Base-by-base conservation (phyloP, 2,329 filamentous ascomycete genomes). In the Truncatella angustata region DNA sequence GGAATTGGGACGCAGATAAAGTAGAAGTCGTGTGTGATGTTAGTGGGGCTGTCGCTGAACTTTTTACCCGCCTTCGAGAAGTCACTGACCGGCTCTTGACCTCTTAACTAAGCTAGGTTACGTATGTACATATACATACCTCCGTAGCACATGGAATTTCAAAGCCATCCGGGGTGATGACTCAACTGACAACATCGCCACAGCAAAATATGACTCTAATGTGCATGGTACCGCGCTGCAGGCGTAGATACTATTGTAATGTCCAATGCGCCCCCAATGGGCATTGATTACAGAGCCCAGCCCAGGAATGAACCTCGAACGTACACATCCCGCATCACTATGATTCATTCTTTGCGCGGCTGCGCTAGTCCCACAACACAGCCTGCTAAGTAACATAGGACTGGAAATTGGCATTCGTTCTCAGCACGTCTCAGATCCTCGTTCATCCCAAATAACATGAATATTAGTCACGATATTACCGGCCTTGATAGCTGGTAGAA, bases 21-120 rank as follows among this genome's bases (percentile, higher is more conserved):
- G 43, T 34, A 21, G 43, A 35, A 49, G 46, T 49, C 46, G 43
- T 46, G 46, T 49, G 46, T 49, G 46, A n/a, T n/a, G n/a, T n/a
- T n/a, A n/a, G 46, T 49, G 46, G 46, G 46, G 46, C 46, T 30
- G 28, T 35, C 26, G 21, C 43, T 32, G n/a, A 14, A 14, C 46
- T 12, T 28, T 26, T 37, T 36, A 34, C 34, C 46, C 35, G 44
- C 44, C 18, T 24, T 24, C 21, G 37, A 40, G 12, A 18, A 12
- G 37, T 23, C 6, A 23, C 37, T 44, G 23, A 11, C 21, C 40
- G 28, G 28, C 28, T n/a, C n/a, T n/a, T n/a, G n/a, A n/a, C n/a
- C n/a, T n/a, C n/a, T n/a, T n/a, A n/a, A n/a, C n/a, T n/a, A n/a
- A n/a, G n/a, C n/a, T n/a, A n/a, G n/a, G n/a, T n/a, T n/a, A n/a